Evolutionary conservation across 768 basidiomycete genomes (phyloP), one percentile per base, ranked within the genome.

Genomic region (Xerocomellus amylosporus): DNA sequence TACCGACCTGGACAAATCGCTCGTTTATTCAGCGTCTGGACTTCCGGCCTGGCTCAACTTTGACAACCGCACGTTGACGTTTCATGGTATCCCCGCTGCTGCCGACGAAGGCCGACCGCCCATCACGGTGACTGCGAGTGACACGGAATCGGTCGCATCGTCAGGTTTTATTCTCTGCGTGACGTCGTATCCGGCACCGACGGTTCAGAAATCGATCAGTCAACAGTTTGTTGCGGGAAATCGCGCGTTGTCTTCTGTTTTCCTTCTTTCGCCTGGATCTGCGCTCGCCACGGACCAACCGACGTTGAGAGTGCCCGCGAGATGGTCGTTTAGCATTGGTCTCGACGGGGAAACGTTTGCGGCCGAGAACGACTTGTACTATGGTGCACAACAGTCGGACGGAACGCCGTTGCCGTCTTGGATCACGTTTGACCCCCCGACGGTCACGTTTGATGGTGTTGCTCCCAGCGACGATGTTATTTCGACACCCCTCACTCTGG

Each of bases 311-410:
- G 81, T 96, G 10, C 93, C 92, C 1, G 82, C 82, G 8, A 70
- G 74, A 42, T 96, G 93, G 93, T 90, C 90, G 1, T 98, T 96
- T 73, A 92, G 90, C 63, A 80, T 98, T 54, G 95, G 94, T 14
- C 83, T 97, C 61, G 72, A 84, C 47, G 75, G 80, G 55, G 74
- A 79, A 34, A 93, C 89, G 2, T 87, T 85, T 68, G 54, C 65
- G 2, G 73, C 79, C 30, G 53, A 70, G 43, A 71, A 79, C 33
- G 73, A 72, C 26, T 61, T 90, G 37, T 87, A 66, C 65, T 93
- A 94, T 64, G 75, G 78, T 10, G 84, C 86, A 26, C 76, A 80
- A 33, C 80, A 81, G 63, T 73, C 76, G 1, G 82, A 91, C 59
- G 86, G 90, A n/a, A 81, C 84, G 1, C 74, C 77, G 6, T 75